Conservation (phyloP, 2,329 filamentous ascomycete genomes). For the Davidsoniella virescens region DNA sequence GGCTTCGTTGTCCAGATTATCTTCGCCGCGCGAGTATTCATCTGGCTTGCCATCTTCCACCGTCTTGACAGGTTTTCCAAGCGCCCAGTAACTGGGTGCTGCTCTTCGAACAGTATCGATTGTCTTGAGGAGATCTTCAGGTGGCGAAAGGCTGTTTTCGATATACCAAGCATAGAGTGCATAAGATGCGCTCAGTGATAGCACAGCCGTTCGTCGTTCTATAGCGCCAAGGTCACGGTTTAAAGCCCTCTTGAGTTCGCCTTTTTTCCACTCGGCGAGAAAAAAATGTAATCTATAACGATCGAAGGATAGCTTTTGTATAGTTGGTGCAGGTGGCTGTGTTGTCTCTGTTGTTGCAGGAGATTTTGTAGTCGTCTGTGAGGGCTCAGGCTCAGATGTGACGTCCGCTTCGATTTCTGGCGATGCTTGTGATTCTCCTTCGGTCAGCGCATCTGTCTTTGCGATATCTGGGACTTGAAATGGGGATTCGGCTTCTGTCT, state of each 20-base stretch:
- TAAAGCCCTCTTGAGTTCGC: slow-evolving; percentile 9
- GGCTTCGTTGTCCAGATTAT: slow-evolving; percentile 9
- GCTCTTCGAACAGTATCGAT: slow-evolving; percentile 7
- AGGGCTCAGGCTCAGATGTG: background rate
- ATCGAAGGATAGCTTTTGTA: slow-evolving; percentile 4
- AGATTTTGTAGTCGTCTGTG: background rate
- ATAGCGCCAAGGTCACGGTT: slow-evolving; percentile 10
- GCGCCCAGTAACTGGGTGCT: slow-evolving; percentile 9
- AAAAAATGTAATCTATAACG: slow-evolving; percentile 10
- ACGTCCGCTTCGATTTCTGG: background rate
- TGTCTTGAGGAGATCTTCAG: slow-evolving; percentile 1
- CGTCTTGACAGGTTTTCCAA: slow-evolving; percentile 4
- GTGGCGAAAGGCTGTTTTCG: slow-evolving; percentile 1
- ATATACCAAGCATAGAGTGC: slow-evolving; percentile 7
- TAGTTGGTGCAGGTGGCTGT: background rate
- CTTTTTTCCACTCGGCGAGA: slow-evolving; percentile 9
- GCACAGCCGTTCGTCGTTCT: slow-evolving; percentile 8
- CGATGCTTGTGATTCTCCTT: too few relatives aligned
- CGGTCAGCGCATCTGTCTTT: too few relatives aligned
- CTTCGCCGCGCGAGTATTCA: slow-evolving; percentile 9
- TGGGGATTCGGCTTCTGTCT: too few relatives aligned
- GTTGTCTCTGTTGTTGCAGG: background rate
- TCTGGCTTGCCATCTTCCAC: slow-evolving; percentile 5
- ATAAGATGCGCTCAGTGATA: slow-evolving; percentile 7
- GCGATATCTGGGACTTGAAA: too few relatives aligned